Conservation (phyloP, 2,329 filamentous ascomycete species). For the Pseudogymnoascus pannorum region DNA sequence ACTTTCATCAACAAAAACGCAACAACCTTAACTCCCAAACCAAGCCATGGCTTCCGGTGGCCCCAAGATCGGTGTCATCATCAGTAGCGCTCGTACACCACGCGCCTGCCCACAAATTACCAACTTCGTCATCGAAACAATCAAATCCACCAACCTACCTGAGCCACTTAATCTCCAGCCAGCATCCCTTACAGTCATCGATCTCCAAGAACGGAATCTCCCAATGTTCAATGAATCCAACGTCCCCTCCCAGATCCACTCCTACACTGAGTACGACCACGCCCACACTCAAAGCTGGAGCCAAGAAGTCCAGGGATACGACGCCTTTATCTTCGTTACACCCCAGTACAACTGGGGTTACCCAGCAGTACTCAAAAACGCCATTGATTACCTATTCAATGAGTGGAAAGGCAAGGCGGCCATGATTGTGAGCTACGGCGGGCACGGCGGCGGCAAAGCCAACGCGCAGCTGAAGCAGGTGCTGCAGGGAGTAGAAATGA, state of each 20-base stretch:
- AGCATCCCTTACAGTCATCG: slow-evolving; percentile 25
- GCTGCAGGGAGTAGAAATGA: slow-evolving; percentile 31
- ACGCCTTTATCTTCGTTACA: slow-evolving; percentile 36
- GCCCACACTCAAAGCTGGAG: slow-evolving; percentile 34
- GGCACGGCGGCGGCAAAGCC: slow-evolving; percentile 33
- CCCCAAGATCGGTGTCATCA: slow-evolving; percentile 28
- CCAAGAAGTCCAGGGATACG: slow-evolving; percentile 26
- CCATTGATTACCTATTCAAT: slow-evolving; percentile 40
- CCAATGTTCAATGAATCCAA: slow-evolving; percentile 34
- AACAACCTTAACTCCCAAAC: not conserved
- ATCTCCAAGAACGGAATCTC: slow-evolving; percentile 28
- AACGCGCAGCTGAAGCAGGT: slow-evolving; percentile 31
- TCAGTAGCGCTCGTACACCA: slow-evolving; percentile 30
- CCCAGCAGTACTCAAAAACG: slow-evolving; percentile 39
- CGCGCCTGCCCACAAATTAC: slow-evolving; percentile 32
- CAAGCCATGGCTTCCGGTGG: not conserved
- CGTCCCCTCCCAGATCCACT: slow-evolving; percentile 31
- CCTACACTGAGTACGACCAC: slow-evolving; percentile 29
- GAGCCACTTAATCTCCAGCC: slow-evolving; percentile 15
- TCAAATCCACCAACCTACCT: slow-evolving; percentile 17
- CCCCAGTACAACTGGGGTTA: slow-evolving; percentile 41
- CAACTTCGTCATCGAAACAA: slow-evolving; percentile 26
- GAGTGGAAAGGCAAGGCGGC: slow-evolving; percentile 41
- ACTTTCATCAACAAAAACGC: not conserved
- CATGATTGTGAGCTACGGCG: slow-evolving; percentile 39